phyloP scores from a whole-genome alignment of 2,329 filamentous ascomycete species.

The Apiospora sp. region DNA sequence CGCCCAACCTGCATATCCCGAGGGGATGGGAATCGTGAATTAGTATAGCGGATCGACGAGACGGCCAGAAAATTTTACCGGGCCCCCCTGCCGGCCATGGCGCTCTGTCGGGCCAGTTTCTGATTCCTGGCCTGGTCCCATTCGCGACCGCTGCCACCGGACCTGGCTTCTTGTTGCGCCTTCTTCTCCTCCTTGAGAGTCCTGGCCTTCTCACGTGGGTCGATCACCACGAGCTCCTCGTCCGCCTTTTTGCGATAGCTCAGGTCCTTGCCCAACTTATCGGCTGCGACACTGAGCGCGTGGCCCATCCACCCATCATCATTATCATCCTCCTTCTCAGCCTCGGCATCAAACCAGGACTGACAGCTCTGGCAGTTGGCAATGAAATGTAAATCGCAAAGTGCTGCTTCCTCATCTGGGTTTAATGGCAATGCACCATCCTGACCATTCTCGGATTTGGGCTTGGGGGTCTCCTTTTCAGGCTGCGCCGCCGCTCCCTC shows the following conservation, averaged over 20 bases:
- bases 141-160: slow-evolving; percentile 59
- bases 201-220: slow-evolving; percentile 83
- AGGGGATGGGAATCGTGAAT: slow-evolving; percentile 21
- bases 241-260: slow-evolving; percentile 91
- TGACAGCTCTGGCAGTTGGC: slow-evolving; percentile 92
- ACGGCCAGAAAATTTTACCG: slow-evolving; percentile 46
- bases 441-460: slow-evolving; percentile 39
- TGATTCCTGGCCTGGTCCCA: slow-evolving; percentile 68
- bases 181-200: slow-evolving; percentile 73
- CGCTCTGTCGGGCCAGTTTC: slow-evolving; percentile 61
- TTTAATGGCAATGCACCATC: slow-evolving; percentile 36
- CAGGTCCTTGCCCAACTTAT: slow-evolving; percentile 89
- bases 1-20: slow-evolving; percentile 3
- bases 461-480: slow-evolving; percentile 42
- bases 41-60: slow-evolving; percentile 19
- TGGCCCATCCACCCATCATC: slow-evolving; percentile 87
- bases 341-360: slow-evolving; percentile 75
- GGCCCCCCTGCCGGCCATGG: slow-evolving; percentile 64
- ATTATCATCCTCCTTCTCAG: slow-evolving; percentile 63
- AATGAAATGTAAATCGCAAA: slow-evolving; percentile 96
- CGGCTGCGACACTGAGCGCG: slow-evolving; percentile 84
- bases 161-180: slow-evolving; percentile 62
- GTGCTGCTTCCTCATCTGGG: slow-evolving; percentile 73
- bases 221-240: slow-evolving; percentile 91
- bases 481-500: slow-evolving; percentile 53